These are phyloP conservation scores for Erucastrum elatum DNA, from an alignment of 345 rosid genomes.

Conservation along the genomic window DNA sequence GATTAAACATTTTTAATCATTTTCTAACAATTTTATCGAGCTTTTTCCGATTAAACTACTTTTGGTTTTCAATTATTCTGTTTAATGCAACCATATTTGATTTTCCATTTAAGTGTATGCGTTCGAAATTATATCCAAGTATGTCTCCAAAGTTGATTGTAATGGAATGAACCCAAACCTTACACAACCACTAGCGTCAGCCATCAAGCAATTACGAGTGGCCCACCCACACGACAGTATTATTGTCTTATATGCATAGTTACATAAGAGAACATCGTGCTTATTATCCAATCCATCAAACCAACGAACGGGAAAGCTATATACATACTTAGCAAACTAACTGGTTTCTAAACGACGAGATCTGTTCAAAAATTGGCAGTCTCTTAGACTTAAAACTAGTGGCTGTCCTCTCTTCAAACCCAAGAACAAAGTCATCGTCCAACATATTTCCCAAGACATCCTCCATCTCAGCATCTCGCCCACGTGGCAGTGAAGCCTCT, in stretches of 20 bases:
- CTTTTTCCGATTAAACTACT: neutral
- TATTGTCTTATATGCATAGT: constrained; percentile 18
- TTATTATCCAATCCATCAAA: constrained; percentile 5
- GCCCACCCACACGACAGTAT: constrained; percentile 29
- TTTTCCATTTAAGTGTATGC: neutral
- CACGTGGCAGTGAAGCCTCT: constrained; percentile 33
- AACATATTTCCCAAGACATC: constrained; percentile 41
- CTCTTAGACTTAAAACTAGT: constrained; percentile 70
- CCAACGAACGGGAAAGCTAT: neutral
- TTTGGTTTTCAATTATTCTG: neutral
- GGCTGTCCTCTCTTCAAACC: constrained; percentile 49
- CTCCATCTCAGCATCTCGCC: constrained; percentile 32
- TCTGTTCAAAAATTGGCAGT: constrained; percentile 85
- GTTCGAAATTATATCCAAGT: neutral
- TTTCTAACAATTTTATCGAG: too few relatives aligned
- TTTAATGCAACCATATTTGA: neutral
- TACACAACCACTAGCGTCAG: neutral
- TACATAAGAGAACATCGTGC: constrained; percentile 7
- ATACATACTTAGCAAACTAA: constrained; percentile 44
- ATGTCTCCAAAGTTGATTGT: neutral
- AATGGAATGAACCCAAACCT: neutral
- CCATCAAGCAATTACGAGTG: neutral
- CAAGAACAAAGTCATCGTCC: constrained; percentile 61
- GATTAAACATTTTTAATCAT: too few relatives aligned
- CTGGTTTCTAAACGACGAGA: constrained; percentile 67